Base-by-base conservation (phyloP, 768 basidiomycete species). In the Hemileccinum impolitum region DNA sequence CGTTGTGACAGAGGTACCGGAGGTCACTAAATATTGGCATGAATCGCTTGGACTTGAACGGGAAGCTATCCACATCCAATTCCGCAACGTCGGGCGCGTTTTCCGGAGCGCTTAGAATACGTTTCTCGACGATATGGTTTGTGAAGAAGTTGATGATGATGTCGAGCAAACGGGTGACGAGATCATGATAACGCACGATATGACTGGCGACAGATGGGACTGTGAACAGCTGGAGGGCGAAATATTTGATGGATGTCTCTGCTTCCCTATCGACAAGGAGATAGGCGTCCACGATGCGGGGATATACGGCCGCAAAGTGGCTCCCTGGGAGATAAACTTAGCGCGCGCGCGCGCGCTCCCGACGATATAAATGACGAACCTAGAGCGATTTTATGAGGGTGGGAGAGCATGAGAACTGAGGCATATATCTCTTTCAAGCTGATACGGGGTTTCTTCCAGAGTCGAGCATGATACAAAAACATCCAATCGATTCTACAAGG, bases 1-100 rank as follows among this genome's bases (percentile, higher is more conserved):
- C 71, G 23, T 88, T 93, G 61, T 89, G 85, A 62, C 85, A 87
- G 25, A 93, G 78, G 56, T 91, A 90, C 9, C 90, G 81, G 26
- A 98, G 76, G 66, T 94, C 91, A 57, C 87, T 87, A 66, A 97
- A 95, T 40, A 98, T 82, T 2, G 91, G 90, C 85, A 94, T 90
- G 71, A 95, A 96, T 9, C 94, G 87, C 65, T 97, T 97, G 15
- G 89, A 91, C 67, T 90, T 87, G 81, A 96, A 96, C 0, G 90
- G 86, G 50, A 83, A 81, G 34, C 83, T 81, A 41, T 96, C 94
- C 35, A 91, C 85, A 51, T 94, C 90, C 45, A 96, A 58, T 41
- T 63, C 59, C 61, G 59, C 38, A n/a, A 47, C 37, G 17, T 63
- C 58, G 17, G 68, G 34, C 0, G 61, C 39, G 7, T 61, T 43